Percentiles rank a stretch among this genome's conserved stretches.
Evolutionary conservation across 495 filamentous ascomycete genomes (phyloP).

Genomic region (Hapsidospora chrysogenum): DNA sequence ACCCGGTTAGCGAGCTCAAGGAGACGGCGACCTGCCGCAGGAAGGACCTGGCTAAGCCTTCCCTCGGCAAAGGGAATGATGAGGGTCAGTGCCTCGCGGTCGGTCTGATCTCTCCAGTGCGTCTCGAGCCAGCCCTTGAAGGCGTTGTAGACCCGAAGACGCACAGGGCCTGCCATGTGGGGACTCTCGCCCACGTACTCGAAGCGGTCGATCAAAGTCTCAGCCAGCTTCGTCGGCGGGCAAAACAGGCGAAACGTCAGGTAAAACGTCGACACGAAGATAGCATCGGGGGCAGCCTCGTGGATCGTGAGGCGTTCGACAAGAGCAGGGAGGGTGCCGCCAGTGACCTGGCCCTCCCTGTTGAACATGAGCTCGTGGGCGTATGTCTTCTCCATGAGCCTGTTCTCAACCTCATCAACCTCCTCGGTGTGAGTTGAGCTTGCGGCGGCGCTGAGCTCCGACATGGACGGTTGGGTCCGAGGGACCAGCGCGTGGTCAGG

Average conservation of each 20-base stretch:
- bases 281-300: conserved; percentile 80
- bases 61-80: conserved; percentile 67
- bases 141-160: conserved; percentile 84
- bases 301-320: conserved; percentile 89
- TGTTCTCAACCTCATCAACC: conserved; percentile 60
- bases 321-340: conserved; percentile 77
- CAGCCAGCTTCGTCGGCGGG: conserved; percentile 60
- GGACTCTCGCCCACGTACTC: conserved; percentile 73
- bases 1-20: conserved; percentile 69
- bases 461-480: conserved; percentile 31
- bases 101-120: conserved; percentile 76
- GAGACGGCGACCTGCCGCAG: conserved; percentile 63
- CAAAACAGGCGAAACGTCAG: conserved; percentile 94
- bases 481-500: conserved; percentile 42
- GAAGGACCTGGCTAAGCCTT: conserved; percentile 47
- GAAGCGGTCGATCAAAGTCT: conserved; percentile 74
- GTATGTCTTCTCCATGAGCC: conserved; percentile 67
- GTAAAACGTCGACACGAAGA: conserved; percentile 91
- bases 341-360: conserved; percentile 88
- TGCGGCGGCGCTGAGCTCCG: conserved; percentile 36
- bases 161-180: conserved; percentile 58
- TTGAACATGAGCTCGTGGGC: conserved; percentile 83
- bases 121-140: conserved; percentile 96
- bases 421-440: conserved; percentile 54
- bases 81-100: conserved; percentile 53